Conservation (phyloP, 2,329 filamentous ascomycete genomes). For the Geosmithia flava region DNA sequence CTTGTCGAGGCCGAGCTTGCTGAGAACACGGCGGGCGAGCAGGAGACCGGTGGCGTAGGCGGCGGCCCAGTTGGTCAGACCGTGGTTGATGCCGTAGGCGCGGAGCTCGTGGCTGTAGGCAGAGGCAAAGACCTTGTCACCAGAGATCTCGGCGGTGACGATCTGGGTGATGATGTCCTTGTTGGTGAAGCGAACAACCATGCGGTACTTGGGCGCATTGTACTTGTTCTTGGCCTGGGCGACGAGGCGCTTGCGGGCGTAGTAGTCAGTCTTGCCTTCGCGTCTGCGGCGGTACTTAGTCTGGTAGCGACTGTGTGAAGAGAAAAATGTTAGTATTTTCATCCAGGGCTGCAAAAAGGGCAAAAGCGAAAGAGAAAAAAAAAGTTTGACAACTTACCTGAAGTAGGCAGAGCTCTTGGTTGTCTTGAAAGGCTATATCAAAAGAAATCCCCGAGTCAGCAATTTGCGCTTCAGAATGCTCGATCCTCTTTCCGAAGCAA, state of each 20-base stretch:
- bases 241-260: conserved; percentile 98
- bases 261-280: conserved; percentile 99
- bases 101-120: conserved; percentile 97
- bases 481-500: conserved; percentile 75
- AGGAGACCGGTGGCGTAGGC: conserved; percentile 96
- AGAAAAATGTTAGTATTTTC: not conserved
- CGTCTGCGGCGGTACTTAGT: conserved; percentile 99
- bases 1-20: conserved; percentile 93
- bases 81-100: conserved; percentile 95
- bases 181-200: conserved; percentile 99
- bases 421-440: conserved; percentile 71
- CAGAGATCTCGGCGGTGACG: conserved; percentile 87
- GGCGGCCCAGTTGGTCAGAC: conserved; percentile 98
- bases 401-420: conserved; percentile 98
- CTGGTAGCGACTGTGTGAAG: conserved; percentile 72
- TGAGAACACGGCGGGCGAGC: conserved; percentile 89
- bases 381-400: conserved; percentile 52
- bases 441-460: conserved; percentile 76
- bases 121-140: conserved; percentile 90
- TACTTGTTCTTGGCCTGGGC: conserved; percentile 99
- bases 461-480: conserved; percentile 95
- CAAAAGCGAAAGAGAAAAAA: not conserved
- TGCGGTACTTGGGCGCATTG: conserved; percentile 99
- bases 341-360: not conserved
- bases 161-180: conserved; percentile 99